Evolutionary conservation across 306 rosid genomes (phyloP).

Genomic region (Casuarina cunninghamiana): DNA sequence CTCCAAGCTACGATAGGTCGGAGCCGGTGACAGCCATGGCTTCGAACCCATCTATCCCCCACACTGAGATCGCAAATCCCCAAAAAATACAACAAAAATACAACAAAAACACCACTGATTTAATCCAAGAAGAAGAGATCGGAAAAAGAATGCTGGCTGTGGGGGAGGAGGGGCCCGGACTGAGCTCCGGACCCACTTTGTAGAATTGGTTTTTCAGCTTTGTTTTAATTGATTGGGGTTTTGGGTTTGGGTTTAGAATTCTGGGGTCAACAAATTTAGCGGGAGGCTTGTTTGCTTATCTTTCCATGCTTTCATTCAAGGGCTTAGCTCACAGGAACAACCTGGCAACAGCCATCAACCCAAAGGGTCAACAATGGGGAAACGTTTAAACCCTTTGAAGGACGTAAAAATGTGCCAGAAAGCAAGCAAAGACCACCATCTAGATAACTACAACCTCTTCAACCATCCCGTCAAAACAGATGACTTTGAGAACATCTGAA

Average conservation of each 20-base stretch:
- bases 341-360: too few species aligned
- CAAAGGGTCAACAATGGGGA: too few species aligned
- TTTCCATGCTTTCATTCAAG: too few species aligned
- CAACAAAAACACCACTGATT: background rate
- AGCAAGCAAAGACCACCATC: too few species aligned
- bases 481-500: too few species aligned
- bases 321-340: background rate
- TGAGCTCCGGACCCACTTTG: slow-evolving; percentile 39
- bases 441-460: too few species aligned
- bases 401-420: too few species aligned
- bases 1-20: slow-evolving; percentile 65
- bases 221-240: background rate
- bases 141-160: background rate
- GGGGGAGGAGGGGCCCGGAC: slow-evolving; percentile 48
- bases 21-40: slow-evolving; percentile 93
- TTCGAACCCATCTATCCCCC: slow-evolving; percentile 67
- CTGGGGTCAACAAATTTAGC: background rate
- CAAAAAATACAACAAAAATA: background rate
- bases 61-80: background rate
- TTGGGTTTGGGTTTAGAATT: too few species aligned
- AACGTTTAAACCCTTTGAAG: too few species aligned
- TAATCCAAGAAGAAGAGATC: background rate
- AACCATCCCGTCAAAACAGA: too few species aligned
- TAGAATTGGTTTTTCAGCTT: background rate
- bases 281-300: background rate